Evolutionary conservation across 345 rosid genomes (phyloP), one percentile per base, ranked within the genome.

Genomic region (Crucihimalaya himalaica): DNA sequence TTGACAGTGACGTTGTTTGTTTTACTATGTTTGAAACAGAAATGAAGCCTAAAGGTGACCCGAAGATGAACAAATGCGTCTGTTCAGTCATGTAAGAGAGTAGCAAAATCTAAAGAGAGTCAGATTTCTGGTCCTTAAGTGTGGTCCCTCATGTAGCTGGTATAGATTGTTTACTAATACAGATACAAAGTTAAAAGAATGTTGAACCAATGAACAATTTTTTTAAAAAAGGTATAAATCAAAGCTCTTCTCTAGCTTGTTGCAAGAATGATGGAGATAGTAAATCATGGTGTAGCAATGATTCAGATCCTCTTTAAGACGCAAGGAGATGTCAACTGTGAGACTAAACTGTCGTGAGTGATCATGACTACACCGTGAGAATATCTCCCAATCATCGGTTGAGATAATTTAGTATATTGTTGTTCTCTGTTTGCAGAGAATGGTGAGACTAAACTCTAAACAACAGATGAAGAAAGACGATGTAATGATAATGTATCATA

Each of bases 21-120:
- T 80, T 53, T 15, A 28, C 9, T 47, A 50, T 51, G 71, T 64
- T 48, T 66, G 80, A 57, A 70, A 78, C 96, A 91, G 97, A 88
- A 72, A 94, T 89, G 87, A 89, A 89, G 77, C 81, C 72, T 28
- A 63, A 80, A 60, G 81, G 71, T 66, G 84, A 84, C 77, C 74
- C 86, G 4, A 81, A 85, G 83, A 90, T 85, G 86, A 91, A 82
- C 84, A 87, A 83, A 70, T 94, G 99, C 5, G 82, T 82, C n/a
- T 94, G 99, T 80, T 87, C 89, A 64, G 81, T 94, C 85, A 82
- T 88, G 83, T 94, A 83, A 83, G 77, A 51, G 73, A 31, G 59
- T 45, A 27, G 58, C 63, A 32, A 52, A n/a, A 53, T 31, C 47
- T 23, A n/a, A n/a, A n/a, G n/a, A n/a, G n/a, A n/a, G n/a, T n/a